A percentile compares a stretch with the other conserved stretches of the same genome.
phyloP scores from a whole-genome alignment of 306 rosid genomes.

The Rubus idaeus region DNA sequence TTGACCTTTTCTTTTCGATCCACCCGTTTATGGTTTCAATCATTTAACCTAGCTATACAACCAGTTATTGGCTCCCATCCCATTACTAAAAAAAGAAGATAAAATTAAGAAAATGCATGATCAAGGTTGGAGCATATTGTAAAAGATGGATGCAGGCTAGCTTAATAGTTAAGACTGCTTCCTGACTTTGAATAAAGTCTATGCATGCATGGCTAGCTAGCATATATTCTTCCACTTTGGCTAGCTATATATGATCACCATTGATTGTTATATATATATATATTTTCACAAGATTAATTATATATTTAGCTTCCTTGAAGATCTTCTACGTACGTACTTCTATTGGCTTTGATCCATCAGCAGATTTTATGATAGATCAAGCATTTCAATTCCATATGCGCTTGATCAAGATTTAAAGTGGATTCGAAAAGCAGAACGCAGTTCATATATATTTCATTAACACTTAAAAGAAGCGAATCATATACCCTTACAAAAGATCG shows the following conservation, averaged over 20 bases:
- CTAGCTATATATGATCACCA: neutral
- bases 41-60: neutral
- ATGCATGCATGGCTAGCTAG: constrained; percentile 16
- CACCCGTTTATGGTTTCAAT: neutral
- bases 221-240: constrained; percentile 22
- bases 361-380: neutral
- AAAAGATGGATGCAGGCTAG: neutral
- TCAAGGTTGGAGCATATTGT: no score
- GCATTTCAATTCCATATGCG: neutral
- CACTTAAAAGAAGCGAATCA: constrained; percentile 11
- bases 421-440: neutral
- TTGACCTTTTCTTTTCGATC: neutral
- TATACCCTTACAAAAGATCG: constrained; percentile 3
- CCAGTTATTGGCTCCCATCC: neutral
- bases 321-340: neutral
- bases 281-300: neutral
- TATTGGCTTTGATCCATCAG: neutral
- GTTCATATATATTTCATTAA: neutral
- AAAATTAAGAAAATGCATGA: neutral
- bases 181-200: constrained; percentile 42
- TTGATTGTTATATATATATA: no score
- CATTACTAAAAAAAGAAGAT: neutral
- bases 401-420: neutral
- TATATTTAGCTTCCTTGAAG: neutral
- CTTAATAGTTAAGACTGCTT: neutral